Evolutionary conservation across 805 yeast species (phyloP), one percentile per base, ranked within the genome.

Genomic region (Metschnikowia chrysomelidarum): DNA sequence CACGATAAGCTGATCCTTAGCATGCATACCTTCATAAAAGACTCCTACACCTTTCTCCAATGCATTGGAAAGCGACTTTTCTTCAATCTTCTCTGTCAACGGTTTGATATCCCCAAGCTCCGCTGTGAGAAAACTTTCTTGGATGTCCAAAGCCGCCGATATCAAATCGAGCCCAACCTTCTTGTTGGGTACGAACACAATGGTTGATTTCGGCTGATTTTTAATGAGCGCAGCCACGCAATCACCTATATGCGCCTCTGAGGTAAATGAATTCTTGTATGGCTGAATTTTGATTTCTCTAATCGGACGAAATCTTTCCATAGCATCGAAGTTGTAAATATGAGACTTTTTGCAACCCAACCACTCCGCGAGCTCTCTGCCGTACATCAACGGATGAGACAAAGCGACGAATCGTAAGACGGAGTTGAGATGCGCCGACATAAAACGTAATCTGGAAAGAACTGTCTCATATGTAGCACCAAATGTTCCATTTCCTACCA

Each of bases 341-440:
- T 77, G 68, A 14, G 59, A 63, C 49, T 78, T 81, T 1, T 71
- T 48, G 17, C 83, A 80, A 2, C 93, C 95, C 19, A 93, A 59
- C 96, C 98, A 93, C 35, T 82, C 86, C 1, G 85, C 91, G 39
- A 89, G 59, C 45, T 87, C 96, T 33, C 76, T 69, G 3, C 83
- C 85, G 51, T 81, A 84, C 0, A 93, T 78, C 24, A 91, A 56
- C 2, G 95, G 77, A 1, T 78, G 69, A 0, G 85, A 69, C 16
- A 91, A 61, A 0, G 78, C 89, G n/a, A 91, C 74, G 17, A 88
- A 57, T 44, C 98, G 62, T 1, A 65, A 54, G 2, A 36, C 44
- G 2, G 60, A 65, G 21, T 80, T 83, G n/a, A 81, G 53, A 46
- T 86, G 93, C 2, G 75, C 68, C 0, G 80, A 65, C 56, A 88